Evolutionary conservation across 192 early-diverging fungal species (phyloP).

Genomic region (Coemansia sp.): DNA sequence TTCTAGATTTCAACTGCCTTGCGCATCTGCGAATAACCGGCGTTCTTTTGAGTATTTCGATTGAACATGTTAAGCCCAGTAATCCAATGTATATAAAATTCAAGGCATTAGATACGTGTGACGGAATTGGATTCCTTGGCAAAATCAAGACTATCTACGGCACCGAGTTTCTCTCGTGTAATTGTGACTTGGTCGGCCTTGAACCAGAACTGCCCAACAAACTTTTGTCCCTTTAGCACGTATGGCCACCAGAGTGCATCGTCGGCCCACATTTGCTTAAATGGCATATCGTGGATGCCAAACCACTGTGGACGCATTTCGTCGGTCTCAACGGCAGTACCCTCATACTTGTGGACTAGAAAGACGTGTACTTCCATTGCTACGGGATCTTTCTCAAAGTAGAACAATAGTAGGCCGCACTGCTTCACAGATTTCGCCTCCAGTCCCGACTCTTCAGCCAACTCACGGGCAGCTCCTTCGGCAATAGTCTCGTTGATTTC

Average conservation of each 20-base stretch:
- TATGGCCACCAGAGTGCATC: slow-evolving; percentile 68
- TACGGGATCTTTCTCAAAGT: slow-evolving; percentile 64
- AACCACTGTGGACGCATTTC: slow-evolving; percentile 83
- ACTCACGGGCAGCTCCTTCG: slow-evolving; percentile 67
- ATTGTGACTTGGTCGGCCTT: slow-evolving; percentile 42
- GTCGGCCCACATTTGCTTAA: slow-evolving; percentile 73
- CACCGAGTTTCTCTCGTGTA: slow-evolving; percentile 19
- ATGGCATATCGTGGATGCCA: slow-evolving; percentile 60
- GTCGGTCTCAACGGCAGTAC: slow-evolving; percentile 64
- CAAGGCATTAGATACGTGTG: no score
- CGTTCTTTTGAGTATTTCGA: no score
- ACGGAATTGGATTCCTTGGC: neutral
- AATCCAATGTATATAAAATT: no score
- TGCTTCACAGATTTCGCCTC: slow-evolving; percentile 44
- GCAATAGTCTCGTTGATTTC: slow-evolving; percentile 66
- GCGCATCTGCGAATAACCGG: no score
- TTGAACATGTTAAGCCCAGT: no score
- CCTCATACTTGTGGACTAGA: slow-evolving; percentile 46
- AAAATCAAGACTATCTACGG: slow-evolving; percentile 25
- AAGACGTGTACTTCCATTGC: slow-evolving; percentile 73
- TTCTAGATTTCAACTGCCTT: no score
- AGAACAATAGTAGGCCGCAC: slow-evolving; percentile 64
- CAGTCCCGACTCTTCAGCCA: slow-evolving; percentile 64
- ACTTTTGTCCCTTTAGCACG: slow-evolving; percentile 43
- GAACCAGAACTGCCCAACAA: slow-evolving; percentile 60